Base-by-base conservation (phyloP, 768 basidiomycete species). In the Suillus lakei region DNA sequence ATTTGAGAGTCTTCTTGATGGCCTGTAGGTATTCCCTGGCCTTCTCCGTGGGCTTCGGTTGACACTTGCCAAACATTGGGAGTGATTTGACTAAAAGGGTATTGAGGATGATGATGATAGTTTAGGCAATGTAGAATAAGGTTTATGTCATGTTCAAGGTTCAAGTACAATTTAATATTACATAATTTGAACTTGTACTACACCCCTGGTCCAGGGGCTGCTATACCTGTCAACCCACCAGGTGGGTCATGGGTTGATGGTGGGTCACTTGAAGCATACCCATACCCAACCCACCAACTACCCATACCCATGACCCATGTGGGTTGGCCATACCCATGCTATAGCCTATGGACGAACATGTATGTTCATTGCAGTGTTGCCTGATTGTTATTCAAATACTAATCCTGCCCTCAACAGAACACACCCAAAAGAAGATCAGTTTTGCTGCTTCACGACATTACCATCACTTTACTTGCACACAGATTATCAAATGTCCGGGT, bases 251-350 rank as follows among this genome's bases (percentile, higher is more conserved):
- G 38, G 38, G 38, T 38, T 38, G 38, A 38, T 38, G 38, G 38
- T 38, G 38, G 38, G 43, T n/a, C 18, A 44, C 43, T 44, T 1
- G 8, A 44, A 44, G 43, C 18, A 44, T 44, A 44, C 43, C 43
- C 43, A 44, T 44, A 21, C 21, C 43, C 21, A 3, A 44, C 60
- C 60, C 60, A 61, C 41, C 16, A 28, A 48, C 30, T 48, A 61
- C 46, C 32, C 61, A 46, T 61, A 48, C 44, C 60, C 60, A 61
- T 46, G 32, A 61, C 60, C 39, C 41, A 61, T 13, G 38, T 61
- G 41, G 41, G 60, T 61, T 26, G 21, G 10, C 39, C 60, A n/a
- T n/a, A n/a, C n/a, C 38, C 38, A 39, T 39, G 38, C 38, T 39
- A 39, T 38, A 38, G 38, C 38, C 38, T 38, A 60, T 66, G 34